Conservation (phyloP, 331 rosid genomes). For the Rhamnella rubrinervis region DNA sequence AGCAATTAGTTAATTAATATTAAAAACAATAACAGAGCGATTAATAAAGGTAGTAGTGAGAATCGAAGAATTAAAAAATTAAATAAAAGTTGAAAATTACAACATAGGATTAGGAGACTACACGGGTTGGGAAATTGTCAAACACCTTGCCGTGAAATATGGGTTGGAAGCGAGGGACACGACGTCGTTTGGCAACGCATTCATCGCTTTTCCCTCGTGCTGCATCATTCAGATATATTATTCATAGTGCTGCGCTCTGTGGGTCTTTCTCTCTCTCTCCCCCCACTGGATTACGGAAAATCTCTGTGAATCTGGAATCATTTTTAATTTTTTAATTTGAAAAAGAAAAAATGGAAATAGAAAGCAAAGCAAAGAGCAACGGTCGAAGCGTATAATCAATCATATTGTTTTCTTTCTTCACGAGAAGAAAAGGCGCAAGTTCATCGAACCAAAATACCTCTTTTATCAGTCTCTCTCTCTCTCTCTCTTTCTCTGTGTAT, state of each 20-base stretch:
- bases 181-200: background rate
- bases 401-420: constrained; percentile 31
- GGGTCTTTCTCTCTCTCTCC: background rate
- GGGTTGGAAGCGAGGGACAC: too few species aligned
- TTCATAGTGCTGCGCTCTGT: background rate
- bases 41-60: too few species aligned
- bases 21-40: too few species aligned
- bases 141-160: too few species aligned
- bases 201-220: background rate
- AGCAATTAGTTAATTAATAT: too few species aligned
- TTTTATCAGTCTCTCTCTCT: constrained; percentile 29
- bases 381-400: constrained; percentile 50
- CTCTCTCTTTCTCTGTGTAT: constrained; percentile 1
- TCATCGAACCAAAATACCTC: constrained; percentile 30
- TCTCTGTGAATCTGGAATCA: background rate
- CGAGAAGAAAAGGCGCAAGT: constrained; percentile 13
- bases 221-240: background rate
- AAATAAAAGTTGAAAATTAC: too few species aligned
- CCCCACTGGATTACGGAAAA: constrained; percentile 1
- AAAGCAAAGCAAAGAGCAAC: constrained; percentile 31
- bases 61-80: too few species aligned
- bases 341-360: constrained; percentile 1
- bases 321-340: background rate
- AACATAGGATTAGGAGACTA: too few species aligned
- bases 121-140: too few species aligned